Evolutionary conservation across 352 stramenopile species (phyloP).

Genomic region (Pseudoperonospora humuli): DNA sequence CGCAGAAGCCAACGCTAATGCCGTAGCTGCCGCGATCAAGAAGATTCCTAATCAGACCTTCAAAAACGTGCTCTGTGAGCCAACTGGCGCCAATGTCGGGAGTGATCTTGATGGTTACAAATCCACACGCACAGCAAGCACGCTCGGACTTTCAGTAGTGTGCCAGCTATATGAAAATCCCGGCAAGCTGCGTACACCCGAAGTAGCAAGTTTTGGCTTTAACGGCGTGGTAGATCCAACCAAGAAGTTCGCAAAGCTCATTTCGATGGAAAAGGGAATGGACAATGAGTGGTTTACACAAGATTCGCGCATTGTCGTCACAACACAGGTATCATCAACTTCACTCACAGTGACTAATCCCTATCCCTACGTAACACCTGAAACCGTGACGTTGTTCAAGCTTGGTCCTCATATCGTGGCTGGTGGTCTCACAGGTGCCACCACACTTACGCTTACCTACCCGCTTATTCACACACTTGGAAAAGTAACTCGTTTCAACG

Average conservation of each 20-base stretch:
- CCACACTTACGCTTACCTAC: constrained; percentile 21
- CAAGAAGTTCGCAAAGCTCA: constrained; percentile 13
- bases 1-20: constrained; percentile 11
- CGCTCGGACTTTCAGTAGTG: constrained; percentile 34
- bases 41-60: constrained; percentile 47
- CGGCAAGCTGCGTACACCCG: constrained; percentile 38
- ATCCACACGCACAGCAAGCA: background rate
- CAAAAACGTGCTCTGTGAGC: constrained; percentile 30
- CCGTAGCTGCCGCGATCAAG: constrained; percentile 32
- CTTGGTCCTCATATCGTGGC: constrained; percentile 15
- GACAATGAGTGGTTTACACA: constrained; percentile 54
- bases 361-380: background rate
- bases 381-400: constrained; percentile 14
- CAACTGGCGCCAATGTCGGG: background rate
- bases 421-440: background rate
- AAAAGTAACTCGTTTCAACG: constrained; percentile 10
- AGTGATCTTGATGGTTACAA: constrained; percentile 14
- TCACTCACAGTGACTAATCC: background rate
- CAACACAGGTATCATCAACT: background rate
- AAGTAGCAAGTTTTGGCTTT: constrained; percentile 26
- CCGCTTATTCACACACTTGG: constrained; percentile 21
- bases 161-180: constrained; percentile 58
- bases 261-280: constrained; percentile 35
- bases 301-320: constrained; percentile 15
- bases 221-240: constrained; percentile 4